phyloP scores from a whole-genome alignment of 1,284 basidiomycete species.

The Megacollybia platyphylla region DNA sequence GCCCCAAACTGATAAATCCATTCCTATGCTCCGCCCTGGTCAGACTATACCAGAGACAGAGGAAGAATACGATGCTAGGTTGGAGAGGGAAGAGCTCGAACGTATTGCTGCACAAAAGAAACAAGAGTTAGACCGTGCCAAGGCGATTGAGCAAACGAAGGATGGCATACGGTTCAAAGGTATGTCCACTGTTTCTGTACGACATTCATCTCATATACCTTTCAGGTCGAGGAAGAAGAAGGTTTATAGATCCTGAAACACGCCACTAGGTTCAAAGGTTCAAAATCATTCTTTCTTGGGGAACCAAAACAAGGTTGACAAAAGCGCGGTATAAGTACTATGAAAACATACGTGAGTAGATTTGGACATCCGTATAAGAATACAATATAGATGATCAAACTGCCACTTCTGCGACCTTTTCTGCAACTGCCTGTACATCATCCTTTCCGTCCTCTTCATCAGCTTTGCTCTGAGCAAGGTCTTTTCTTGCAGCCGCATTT shows the following conservation, averaged over 20 bases:
- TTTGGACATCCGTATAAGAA: background rate
- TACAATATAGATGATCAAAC: constrained; percentile 8
- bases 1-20: constrained; percentile 9
- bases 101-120: constrained; percentile 33
- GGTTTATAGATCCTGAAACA: constrained; percentile 49
- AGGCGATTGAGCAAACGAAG: constrained; percentile 20
- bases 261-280: background rate
- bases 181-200: constrained; percentile 10
- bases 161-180: constrained; percentile 55
- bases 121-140: constrained; percentile 34
- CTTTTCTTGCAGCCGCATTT: constrained; percentile 32
- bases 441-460: constrained; percentile 6
- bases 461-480: constrained; percentile 1
- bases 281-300: background rate
- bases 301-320: background rate
- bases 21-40: constrained; percentile 4
- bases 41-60: constrained; percentile 25
- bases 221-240: constrained; percentile 52
- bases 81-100: constrained; percentile 61
- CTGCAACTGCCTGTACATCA: constrained; percentile 19
- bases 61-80: constrained; percentile 58
- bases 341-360: background rate
- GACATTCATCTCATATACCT: constrained; percentile 3
- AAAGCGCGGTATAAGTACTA: background rate
- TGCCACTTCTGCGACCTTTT: constrained; percentile 26